Evolutionary conservation across 768 basidiomycete genomes (phyloP).

Genomic region (Coprinellus micaceus): DNA sequence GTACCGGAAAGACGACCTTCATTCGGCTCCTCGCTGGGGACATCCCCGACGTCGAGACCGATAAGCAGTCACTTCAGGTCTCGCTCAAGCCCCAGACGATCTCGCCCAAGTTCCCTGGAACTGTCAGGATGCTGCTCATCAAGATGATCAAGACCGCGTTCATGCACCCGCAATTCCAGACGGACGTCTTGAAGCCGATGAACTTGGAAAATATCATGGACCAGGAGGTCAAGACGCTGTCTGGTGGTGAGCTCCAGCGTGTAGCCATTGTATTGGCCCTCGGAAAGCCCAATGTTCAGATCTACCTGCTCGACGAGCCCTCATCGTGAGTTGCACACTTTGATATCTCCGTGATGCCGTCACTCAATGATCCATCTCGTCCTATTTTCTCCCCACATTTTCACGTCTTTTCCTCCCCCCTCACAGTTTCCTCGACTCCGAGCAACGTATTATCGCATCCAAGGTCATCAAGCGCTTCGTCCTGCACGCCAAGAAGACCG

Average conservation of each 20-base stretch:
- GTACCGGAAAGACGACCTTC: conserved; percentile 98
- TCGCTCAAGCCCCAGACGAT: conserved; percentile 98
- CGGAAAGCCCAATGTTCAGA: conserved; percentile 60
- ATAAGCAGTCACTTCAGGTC: conserved; percentile 79
- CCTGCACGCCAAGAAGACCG: conserved; percentile 94
- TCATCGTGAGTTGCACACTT: conserved; percentile 49
- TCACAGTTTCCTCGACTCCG: conserved; percentile 88
- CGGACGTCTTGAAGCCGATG: conserved; percentile 98
- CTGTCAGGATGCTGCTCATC: conserved; percentile 90
- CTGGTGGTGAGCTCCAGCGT: conserved; percentile 96
- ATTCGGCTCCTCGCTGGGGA: conserved; percentile 94
- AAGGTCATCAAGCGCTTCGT: conserved; percentile 99
- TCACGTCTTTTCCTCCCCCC: neutral
- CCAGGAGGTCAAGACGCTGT: conserved; percentile 96
- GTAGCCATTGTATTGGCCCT: conserved; percentile 94
- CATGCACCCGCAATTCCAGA: conserved; percentile 99
- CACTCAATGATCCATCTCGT: neutral
- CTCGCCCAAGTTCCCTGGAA: conserved; percentile 95
- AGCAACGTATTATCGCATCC: conserved; percentile 97
- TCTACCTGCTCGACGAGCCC: conserved; percentile 96
- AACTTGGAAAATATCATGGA: conserved; percentile 91
- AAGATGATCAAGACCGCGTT: conserved; percentile 94
- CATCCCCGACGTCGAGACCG: conserved; percentile 78
- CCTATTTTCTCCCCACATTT: neutral
- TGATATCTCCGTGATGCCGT: neutral